Evolutionary conservation across 306 rosid genomes (phyloP).

Genomic region (cucumber (Cucumis sativus)): Cucumber_9930_V3 NC_026659.2:254501-255000

Average conservation of each 20-base stretch:
- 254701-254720: background rate
- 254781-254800: background rate
- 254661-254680: background rate
- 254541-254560: background rate
- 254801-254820: background rate
- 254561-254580: background rate
- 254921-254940: background rate
- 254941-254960: slow-evolving; percentile 4
- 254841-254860: background rate
- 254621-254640: background rate
- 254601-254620: background rate
- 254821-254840: background rate
- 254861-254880: background rate
- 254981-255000: slow-evolving; percentile 1
- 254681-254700: background rate
- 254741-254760: background rate
- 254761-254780: background rate
- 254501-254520: background rate
- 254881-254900: background rate
- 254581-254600: background rate
- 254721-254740: background rate
- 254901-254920: background rate
- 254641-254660: background rate
- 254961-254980: background rate
- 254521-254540: background rate